phyloP scores from a whole-genome alignment of 345 rosid genomes.

The Eucalyptus cladocalyx region DNA sequence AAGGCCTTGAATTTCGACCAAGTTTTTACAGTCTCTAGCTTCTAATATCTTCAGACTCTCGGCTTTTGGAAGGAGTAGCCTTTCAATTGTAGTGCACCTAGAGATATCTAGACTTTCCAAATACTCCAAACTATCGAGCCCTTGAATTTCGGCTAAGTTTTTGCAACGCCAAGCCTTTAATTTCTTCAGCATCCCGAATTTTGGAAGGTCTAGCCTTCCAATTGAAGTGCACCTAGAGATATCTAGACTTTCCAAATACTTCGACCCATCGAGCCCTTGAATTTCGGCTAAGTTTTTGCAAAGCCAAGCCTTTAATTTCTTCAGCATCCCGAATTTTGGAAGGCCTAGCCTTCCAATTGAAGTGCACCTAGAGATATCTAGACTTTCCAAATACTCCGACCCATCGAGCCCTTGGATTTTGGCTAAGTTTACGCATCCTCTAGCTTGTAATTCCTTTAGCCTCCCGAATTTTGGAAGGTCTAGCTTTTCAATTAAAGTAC shows the following conservation, averaged over 20 bases:
- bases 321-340: neutral
- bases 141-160: neutral
- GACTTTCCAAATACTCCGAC: rapidly evolving
- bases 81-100: rapidly evolving
- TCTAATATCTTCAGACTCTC: rapidly evolving
- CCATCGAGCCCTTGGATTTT: too few species aligned
- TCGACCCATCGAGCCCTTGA: rapidly evolving
- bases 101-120: rapidly evolving
- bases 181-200: too few species aligned
- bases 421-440: too few species aligned
- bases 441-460: too few species aligned
- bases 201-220: neutral
- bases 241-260: neutral
- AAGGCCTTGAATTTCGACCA: rapidly evolving
- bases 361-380: rapidly evolving
- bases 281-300: neutral
- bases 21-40: rapidly evolving
- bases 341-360: neutral
- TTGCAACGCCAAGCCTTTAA: rapidly evolving
- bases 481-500: rapidly evolving
- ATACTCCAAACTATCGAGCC: neutral
- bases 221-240: rapidly evolving
- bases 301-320: rapidly evolving
- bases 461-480: too few species aligned
- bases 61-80: neutral